These are phyloP conservation scores for Neonectria ditissima DNA, from an alignment of 2,329 filamentous ascomycete species.

Conservation along the genomic window DNA sequence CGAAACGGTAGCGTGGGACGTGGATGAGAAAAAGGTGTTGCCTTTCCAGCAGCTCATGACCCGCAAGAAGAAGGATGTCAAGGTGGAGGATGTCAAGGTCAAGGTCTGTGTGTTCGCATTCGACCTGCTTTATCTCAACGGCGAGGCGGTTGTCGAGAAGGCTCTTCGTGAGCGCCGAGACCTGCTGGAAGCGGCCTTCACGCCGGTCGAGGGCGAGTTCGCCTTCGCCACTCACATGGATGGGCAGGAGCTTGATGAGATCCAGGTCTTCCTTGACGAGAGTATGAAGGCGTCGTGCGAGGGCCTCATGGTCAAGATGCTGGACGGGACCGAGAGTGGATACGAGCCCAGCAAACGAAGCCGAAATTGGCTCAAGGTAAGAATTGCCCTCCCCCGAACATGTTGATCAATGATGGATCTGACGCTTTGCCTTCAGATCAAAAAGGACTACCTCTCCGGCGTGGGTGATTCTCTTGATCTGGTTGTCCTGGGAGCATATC, in stretches of 20 bases:
- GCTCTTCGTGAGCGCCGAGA: constrained; percentile 85
- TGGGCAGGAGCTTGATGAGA: constrained; percentile 90
- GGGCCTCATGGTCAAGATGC: constrained; percentile 99
- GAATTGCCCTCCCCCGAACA: constrained; percentile 8
- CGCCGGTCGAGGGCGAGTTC: constrained; percentile 88
- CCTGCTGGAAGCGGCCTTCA: constrained; percentile 79
- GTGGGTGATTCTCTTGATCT: constrained; percentile 96
- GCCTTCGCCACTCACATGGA: constrained; percentile 89
- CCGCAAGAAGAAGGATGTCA: constrained; percentile 96
- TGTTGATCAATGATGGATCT: constrained; percentile 65
- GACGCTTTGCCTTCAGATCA: constrained; percentile 69
- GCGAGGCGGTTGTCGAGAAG: constrained; percentile 88
- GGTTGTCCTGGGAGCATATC: constrained; percentile 94
- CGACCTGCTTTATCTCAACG: constrained; percentile 93
- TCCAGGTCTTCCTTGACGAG: constrained; percentile 91
- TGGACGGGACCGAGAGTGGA: constrained; percentile 90
- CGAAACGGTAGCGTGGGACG: constrained; percentile 97
- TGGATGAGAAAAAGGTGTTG: constrained; percentile 92
- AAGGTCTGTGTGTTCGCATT: constrained; percentile 98
- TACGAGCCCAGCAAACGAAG: constrained; percentile 97
- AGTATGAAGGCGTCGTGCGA: constrained; percentile 96
- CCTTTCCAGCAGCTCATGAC: constrained; percentile 99
- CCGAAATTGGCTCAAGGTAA: constrained; percentile 96
- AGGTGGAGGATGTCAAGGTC: constrained; percentile 93
- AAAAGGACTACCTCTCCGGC: constrained; percentile 96